Evolutionary conservation across 305 asterid genomes (phyloP).

Genomic region (Coffea humblotiana): DNA sequence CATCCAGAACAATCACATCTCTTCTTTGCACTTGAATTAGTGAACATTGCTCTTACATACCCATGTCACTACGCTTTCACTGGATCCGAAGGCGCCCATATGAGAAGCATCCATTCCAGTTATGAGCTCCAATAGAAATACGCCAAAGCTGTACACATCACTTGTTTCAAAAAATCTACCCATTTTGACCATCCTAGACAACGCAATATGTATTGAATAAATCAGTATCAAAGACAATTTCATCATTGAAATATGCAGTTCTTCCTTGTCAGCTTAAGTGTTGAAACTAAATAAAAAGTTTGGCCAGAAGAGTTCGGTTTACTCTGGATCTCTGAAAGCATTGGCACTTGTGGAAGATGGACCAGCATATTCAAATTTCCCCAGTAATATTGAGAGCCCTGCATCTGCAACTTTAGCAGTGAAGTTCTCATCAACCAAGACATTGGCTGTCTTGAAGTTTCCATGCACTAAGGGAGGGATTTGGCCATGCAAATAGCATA

Average conservation of each 20-base stretch:
- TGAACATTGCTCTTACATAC: slow-evolving; percentile 31
- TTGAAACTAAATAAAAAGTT: slow-evolving; percentile 6
- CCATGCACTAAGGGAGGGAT: slow-evolving; percentile 57
- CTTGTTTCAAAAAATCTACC: slow-evolving; percentile 32
- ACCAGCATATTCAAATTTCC: slow-evolving; percentile 41
- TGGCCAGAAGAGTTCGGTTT: slow-evolving; percentile 21
- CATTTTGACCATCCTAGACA: slow-evolving; percentile 39
- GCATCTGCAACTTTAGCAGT: slow-evolving; percentile 72
- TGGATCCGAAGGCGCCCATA: slow-evolving; percentile 43
- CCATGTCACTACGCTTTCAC: slow-evolving; percentile 46
- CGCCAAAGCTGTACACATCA: slow-evolving; percentile 73
- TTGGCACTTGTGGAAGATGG: slow-evolving; percentile 45
- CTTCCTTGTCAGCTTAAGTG: slow-evolving; percentile 6
- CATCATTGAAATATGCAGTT: background rate
- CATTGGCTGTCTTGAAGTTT: slow-evolving; percentile 70
- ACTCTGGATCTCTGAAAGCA: slow-evolving; percentile 72
- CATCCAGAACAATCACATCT: background rate
- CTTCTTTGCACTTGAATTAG: background rate
- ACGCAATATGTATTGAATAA: slow-evolving; percentile 7
- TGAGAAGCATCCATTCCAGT: slow-evolving; percentile 53
- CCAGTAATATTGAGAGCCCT: slow-evolving; percentile 48
- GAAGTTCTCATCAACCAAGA: slow-evolving; percentile 76
- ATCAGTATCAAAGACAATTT: background rate
- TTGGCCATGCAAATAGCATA: slow-evolving; percentile 60
- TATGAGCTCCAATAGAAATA: slow-evolving; percentile 65